A percentile compares a stretch with the other conserved stretches of the same genome.
phyloP scores from a whole-genome alignment of 306 rosid species.

The Prunus armeniaca region DNA sequence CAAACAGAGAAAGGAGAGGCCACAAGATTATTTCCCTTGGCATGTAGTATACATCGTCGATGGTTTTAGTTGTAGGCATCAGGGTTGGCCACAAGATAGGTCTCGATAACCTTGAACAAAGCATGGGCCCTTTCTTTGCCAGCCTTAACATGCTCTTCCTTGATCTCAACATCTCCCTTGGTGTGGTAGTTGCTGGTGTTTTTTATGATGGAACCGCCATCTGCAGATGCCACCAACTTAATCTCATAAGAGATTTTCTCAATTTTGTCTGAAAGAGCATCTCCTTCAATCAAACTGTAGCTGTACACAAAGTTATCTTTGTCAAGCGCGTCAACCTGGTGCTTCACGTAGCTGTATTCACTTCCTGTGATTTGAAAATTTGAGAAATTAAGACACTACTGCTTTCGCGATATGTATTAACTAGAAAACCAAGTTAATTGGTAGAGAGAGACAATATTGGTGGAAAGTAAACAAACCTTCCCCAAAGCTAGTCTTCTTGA shows the following conservation, averaged over 20 bases:
- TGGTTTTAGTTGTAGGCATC: constrained; percentile 28
- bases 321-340: constrained; percentile 40
- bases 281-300: constrained; percentile 12
- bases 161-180: not conserved
- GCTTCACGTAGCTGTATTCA: constrained; percentile 12
- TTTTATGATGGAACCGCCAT: constrained; percentile 39
- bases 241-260: constrained; percentile 39
- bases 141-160: constrained; percentile 22
- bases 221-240: constrained; percentile 27
- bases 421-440: not conserved
- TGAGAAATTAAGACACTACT: too few relatives aligned
- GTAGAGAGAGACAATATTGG: not conserved
- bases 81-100: constrained; percentile 32
- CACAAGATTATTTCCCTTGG: too few relatives aligned
- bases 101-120: constrained; percentile 3
- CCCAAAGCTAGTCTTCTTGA: constrained; percentile 39
- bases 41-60: too few relatives aligned
- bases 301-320: constrained; percentile 27
- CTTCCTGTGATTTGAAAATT: constrained; percentile 19
- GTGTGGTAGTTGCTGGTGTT: constrained; percentile 18
- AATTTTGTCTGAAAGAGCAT: constrained; percentile 27
- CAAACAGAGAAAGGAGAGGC: too few relatives aligned
- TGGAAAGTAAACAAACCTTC: constrained; percentile 6
- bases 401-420: too few relatives aligned
- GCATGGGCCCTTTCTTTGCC: constrained; percentile 25